Base-by-base conservation (phyloP, 2,329 filamentous ascomycete genomes). In the Exophiala phaeomuriformis region DNA sequence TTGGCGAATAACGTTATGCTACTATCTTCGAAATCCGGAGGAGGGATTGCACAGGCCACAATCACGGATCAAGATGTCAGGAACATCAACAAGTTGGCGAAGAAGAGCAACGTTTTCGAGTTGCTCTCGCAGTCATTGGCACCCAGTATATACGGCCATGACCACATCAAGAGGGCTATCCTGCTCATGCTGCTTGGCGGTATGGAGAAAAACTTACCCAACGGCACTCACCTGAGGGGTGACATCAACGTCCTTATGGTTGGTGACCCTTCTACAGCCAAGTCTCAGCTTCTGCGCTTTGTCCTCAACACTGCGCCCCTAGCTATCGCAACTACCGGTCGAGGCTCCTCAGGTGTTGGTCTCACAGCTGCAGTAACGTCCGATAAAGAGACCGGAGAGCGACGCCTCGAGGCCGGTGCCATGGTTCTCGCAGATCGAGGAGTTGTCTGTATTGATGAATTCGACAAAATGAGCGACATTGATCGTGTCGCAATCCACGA, bases 171-270 rank as follows among this genome's bases (percentile, higher is more conserved):
- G 72, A 96, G 94, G 71, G 93, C 93, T 0, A 95, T 98, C 61
- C 73, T 98, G 32, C 81, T 98, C 46, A 94, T 97, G 88, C 79
- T 98, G 30, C 76, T 98, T 9, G 88, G 93, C 65, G 93, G 93
- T 54, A 90, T 95, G 79, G 93, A 98, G 76, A 98, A 98, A 78
- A 98, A 98, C 65, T 72, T 98, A 52, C 93, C 97, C 59, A 98
- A 98, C 64, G 93, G 93, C 54, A 97, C 93, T 1, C 93, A 98
- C 80, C 74, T 98, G 68, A 86, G 93, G 79, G 93, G 93, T 75
- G 93, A 98, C 66, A 97, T 98, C 73, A 98, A 98, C 69, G 95
- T 98, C 62, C 78, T 98, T 47, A 97, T 98, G 93, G 91, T 98
- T 41, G 93, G 93, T 73, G 93, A 98, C 69, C 93, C 93, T 2